A percentile compares a stretch with the other conserved stretches of the same genome.
These are phyloP conservation scores for Spergularia marina DNA, from an alignment of 148 eudicot genomes.

Conservation along the genomic window DNA sequence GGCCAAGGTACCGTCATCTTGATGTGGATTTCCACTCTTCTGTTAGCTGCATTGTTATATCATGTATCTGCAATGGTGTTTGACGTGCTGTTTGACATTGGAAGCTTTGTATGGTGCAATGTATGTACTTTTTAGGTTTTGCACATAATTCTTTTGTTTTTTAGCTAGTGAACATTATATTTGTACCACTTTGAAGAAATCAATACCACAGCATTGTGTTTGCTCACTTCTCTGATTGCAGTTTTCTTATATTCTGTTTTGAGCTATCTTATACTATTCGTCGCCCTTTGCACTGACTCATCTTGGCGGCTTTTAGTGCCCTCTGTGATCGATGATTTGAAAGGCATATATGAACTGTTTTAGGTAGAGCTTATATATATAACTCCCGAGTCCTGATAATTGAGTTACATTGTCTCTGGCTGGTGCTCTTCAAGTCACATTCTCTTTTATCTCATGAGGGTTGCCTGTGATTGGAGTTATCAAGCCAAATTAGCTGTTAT, in stretches of 20 bases:
- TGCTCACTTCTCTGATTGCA: not conserved
- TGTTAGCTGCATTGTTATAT: not conserved
- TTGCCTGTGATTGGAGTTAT: no score
- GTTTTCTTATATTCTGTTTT: not conserved
- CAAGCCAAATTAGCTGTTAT: no score
- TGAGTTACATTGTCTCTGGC: no score
- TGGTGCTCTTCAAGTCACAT: no score
- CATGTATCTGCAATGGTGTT: not conserved
- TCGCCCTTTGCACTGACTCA: not conserved
- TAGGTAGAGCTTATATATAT: not conserved
- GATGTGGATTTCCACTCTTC: not conserved
- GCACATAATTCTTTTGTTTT: slow-evolving; percentile 32
- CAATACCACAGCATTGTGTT: not conserved
- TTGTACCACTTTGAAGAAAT: not conserved
- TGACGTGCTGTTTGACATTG: not conserved
- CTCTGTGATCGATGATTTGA: not conserved
- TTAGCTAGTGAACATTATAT: not conserved
- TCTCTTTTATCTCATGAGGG: no score
- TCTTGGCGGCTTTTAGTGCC: not conserved
- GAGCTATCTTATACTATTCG: not conserved
- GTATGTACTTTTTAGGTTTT: slow-evolving; percentile 19
- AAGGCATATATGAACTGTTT: not conserved
- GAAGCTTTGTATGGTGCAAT: slow-evolving; percentile 1
- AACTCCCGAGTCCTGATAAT: no score
- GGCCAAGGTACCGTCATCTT: slow-evolving; percentile 1